These are phyloP conservation scores for Cercospora zeae-maydis DNA, from an alignment of 2,329 filamentous ascomycete species.

Conservation along the genomic window DNA sequence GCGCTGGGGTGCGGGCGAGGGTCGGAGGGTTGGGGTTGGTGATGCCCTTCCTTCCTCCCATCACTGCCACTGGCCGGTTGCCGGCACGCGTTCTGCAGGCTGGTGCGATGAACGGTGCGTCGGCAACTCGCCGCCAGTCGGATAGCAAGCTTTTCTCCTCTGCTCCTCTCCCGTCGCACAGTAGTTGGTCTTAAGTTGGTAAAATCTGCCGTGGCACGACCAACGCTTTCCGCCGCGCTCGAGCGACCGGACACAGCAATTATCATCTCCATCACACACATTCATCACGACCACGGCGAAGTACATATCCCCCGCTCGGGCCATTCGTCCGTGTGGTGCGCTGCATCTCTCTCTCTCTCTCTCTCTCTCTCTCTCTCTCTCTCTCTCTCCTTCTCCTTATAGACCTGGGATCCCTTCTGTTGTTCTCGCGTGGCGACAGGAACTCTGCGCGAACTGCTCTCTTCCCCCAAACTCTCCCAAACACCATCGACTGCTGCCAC, in stretches of 20 bases:
- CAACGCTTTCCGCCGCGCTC: neutral
- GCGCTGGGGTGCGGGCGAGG: neutral
- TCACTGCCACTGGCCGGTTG: constrained; percentile 11
- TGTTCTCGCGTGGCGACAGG: constrained; percentile 4
- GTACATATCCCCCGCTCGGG: neutral
- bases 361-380: no score
- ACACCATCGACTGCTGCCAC: neutral
- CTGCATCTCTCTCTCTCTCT: no score
- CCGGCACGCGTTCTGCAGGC: constrained; percentile 5
- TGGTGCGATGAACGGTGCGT: constrained; percentile 6
- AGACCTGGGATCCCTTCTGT: neutral
- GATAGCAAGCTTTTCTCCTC: constrained; percentile 11
- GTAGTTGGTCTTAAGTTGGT: neutral
- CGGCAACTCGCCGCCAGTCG: constrained; percentile 10
- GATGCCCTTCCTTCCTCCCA: neutral
- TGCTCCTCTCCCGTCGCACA: neutral
- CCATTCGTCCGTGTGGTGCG: neutral
- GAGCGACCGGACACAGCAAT: neutral
- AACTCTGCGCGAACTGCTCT: neutral
- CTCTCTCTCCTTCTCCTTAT: no score
- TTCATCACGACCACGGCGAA: neutral
- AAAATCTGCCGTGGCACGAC: neutral
- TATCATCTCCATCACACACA: neutral
- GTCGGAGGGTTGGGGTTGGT: neutral
- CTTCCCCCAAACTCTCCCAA: neutral